These are phyloP conservation scores for Hypoxylon sp. DNA, from an alignment of 2,329 filamentous ascomycete species.

Conservation along the genomic window DNA sequence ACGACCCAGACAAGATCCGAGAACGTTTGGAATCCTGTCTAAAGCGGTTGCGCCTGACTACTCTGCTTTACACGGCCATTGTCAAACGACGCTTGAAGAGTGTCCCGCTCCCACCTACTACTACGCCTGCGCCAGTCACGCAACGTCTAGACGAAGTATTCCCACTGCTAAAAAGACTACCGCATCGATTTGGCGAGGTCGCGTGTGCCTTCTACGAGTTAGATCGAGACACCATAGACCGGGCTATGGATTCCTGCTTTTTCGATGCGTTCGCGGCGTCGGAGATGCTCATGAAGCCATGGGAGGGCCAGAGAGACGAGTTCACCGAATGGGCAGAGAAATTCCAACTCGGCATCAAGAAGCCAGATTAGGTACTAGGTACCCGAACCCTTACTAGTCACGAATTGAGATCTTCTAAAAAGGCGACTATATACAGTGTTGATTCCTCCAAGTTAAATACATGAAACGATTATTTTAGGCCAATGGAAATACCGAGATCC, in stretches of 20 bases:
- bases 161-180: slow-evolving; percentile 67
- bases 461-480: not conserved
- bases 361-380: slow-evolving; percentile 49
- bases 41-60: slow-evolving; percentile 74
- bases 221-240: slow-evolving; percentile 68
- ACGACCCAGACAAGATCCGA: slow-evolving; percentile 73
- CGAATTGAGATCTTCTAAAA: slow-evolving; percentile 3
- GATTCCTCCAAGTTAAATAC: not conserved
- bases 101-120: slow-evolving; percentile 59
- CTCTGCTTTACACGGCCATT: slow-evolving; percentile 75
- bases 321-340: slow-evolving; percentile 81
- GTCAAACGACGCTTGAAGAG: slow-evolving; percentile 76
- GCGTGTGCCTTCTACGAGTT: slow-evolving; percentile 79
- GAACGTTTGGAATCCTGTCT: slow-evolving; percentile 73
- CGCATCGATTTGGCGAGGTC: slow-evolving; percentile 76
- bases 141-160: slow-evolving; percentile 68
- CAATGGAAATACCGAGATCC: not conserved
- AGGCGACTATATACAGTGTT: slow-evolving; percentile 25
- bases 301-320: slow-evolving; percentile 76
- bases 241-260: slow-evolving; percentile 69
- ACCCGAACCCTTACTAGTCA: slow-evolving; percentile 14
- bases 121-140: slow-evolving; percentile 50
- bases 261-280: slow-evolving; percentile 68
- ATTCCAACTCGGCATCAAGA: slow-evolving; percentile 66
- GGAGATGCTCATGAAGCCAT: slow-evolving; percentile 67